Evolutionary conservation across 345 rosid species (phyloP).

Genomic region (Crucihimalaya himalaica): DNA sequence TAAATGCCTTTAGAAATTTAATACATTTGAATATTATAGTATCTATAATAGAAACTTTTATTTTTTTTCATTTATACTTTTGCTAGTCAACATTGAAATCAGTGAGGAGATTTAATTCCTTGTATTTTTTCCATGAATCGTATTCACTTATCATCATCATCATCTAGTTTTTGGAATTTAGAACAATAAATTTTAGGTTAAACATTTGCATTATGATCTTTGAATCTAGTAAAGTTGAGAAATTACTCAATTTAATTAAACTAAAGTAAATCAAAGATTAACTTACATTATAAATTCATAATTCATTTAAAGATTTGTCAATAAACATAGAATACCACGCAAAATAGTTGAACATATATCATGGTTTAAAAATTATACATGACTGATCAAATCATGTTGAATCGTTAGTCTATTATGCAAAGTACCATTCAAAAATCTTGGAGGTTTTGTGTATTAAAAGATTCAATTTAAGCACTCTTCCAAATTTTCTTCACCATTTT

Average conservation of each 20-base stretch:
- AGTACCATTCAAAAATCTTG: background rate
- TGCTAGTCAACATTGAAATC: background rate
- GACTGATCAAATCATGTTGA: background rate
- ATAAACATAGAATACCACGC: background rate
- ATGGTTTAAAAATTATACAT: background rate
- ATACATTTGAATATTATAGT: background rate
- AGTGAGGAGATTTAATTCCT: background rate
- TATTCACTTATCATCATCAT: background rate
- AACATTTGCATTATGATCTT: background rate
- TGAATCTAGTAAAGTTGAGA: background rate
- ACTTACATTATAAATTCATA: background rate
- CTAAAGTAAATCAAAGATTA: background rate
- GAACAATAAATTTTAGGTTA: background rate
- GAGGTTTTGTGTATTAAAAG: background rate
- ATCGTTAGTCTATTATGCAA: background rate
- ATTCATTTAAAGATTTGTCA: background rate
- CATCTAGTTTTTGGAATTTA: slow-evolving; percentile 5
- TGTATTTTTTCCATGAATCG: background rate
- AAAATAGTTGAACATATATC: background rate
- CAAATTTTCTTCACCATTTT: background rate
- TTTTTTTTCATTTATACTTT: background rate
- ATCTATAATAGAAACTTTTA: background rate
- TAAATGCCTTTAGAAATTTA: background rate
- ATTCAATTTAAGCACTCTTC: background rate
- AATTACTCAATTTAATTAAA: background rate